Conservation (phyloP, 257 asterid species). For the Verbascum thapsus region DNA sequence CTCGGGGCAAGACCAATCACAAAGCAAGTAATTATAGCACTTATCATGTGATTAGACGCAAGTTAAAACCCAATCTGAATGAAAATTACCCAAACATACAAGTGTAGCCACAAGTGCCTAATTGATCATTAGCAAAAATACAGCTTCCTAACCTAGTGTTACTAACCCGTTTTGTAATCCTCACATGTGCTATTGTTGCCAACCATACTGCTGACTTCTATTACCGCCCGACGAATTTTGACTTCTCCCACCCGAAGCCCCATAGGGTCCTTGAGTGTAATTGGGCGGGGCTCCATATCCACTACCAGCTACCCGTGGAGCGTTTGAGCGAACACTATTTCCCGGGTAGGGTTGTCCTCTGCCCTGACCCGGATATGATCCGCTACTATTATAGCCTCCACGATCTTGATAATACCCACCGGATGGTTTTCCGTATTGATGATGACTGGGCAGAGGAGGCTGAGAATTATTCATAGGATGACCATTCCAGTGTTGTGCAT, state of each 20-base stretch:
- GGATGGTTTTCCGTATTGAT: slow-evolving; percentile 74
- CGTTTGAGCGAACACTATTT: slow-evolving; percentile 50
- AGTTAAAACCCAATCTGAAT: too few relatives aligned
- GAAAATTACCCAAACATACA: slow-evolving; percentile 26
- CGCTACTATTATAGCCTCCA: slow-evolving; percentile 63
- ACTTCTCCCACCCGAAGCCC: slow-evolving; percentile 74
- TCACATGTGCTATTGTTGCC: slow-evolving; percentile 80
- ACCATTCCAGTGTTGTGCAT: slow-evolving; percentile 68
- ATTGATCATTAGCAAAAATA: slow-evolving; percentile 22
- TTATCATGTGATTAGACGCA: too few relatives aligned
- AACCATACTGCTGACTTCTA: slow-evolving; percentile 83
- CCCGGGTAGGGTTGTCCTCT: slow-evolving; percentile 72
- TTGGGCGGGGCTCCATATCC: slow-evolving; percentile 74
- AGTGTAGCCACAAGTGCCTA: slow-evolving; percentile 17
- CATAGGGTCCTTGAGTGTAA: slow-evolving; percentile 75
- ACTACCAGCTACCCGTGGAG: slow-evolving; percentile 60
- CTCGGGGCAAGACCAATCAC: too few relatives aligned
- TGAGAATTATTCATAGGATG: slow-evolving; percentile 64
- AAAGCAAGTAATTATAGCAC: too few relatives aligned
- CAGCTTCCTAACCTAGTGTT: slow-evolving; percentile 9
- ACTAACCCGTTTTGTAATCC: slow-evolving; percentile 2
- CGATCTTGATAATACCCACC: slow-evolving; percentile 81
- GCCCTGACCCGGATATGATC: slow-evolving; percentile 67
- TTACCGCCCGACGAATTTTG: slow-evolving; percentile 53
- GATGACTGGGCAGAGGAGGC: slow-evolving; percentile 58